Base-by-base conservation (phyloP, 2,329 filamentous ascomycete species). In the Epichloe elymi region DNA sequence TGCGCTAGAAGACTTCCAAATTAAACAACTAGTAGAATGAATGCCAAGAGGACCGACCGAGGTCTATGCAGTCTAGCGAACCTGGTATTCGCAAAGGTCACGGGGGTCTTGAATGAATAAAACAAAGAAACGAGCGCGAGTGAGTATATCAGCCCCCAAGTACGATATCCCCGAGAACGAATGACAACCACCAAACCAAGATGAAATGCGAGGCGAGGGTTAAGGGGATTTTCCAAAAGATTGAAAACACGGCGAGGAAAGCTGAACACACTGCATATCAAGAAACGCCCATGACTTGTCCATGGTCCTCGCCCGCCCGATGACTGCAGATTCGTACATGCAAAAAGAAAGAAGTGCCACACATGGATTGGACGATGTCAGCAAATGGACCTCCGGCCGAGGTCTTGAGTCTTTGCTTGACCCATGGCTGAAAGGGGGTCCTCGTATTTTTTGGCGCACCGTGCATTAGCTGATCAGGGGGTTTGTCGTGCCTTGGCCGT, bases 371-470 rank as follows among this genome's bases (percentile, higher is more conserved):
- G 40, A 19, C 48, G 10, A 49, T n/a, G 48, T 38, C 40, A 10
- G 26, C 8, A 39, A 36, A 48, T 51, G 45, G 45, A 53, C 30
- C 30, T 30, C 30, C 10, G 30, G 3, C 30, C 30, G 30, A 30
- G 30, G 30, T 30, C 30, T 30, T 11, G 30, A 4, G 3, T 30
- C 30, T 3, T 11, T 30, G 30, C 8, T 11, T 10, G 30, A 2
- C 8, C 8, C 30, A 10, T 30, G 30, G 26, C 30, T 30, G 30
- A 30, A 30, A 33, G 35, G 26, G 46, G 8, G 45, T 40, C 50
- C 53, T 56, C 54, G 54, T 56, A 56, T 55, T 56, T 56, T 51
- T 51, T 53, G 49, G 48, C 51, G 51, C 20, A 38, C 44, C 26
- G 12, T 49, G 50, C 46, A 52, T 52, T n/a, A 46, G 33, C 45